Conservation (phyloP, 768 basidiomycete species). For the Leccinum obscurum region DNA sequence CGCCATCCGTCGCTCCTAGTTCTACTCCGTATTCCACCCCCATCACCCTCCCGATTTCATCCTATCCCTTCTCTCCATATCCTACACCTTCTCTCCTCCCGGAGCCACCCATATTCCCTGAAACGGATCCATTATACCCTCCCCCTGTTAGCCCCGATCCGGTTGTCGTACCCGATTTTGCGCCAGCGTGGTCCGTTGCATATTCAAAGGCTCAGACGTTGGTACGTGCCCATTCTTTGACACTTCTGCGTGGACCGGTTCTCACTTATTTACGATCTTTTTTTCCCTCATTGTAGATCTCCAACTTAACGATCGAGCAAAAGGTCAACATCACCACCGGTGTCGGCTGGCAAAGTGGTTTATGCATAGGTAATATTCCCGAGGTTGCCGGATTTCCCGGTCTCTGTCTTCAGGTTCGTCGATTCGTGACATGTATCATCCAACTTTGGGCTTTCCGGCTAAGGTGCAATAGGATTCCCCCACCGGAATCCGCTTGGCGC, state of each 20-base stretch:
- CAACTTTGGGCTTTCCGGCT: no score
- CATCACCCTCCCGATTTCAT: constrained; percentile 40
- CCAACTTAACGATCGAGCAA: constrained; percentile 55
- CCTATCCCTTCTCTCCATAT: constrained; percentile 55
- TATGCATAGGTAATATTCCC: constrained; percentile 71
- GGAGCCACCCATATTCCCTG: constrained; percentile 52
- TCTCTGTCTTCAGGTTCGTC: constrained; percentile 64
- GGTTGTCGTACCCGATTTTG: constrained; percentile 45
- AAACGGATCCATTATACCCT: constrained; percentile 54
- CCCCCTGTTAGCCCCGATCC: constrained; percentile 49
- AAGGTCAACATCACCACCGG: constrained; percentile 68
- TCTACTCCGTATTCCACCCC: not conserved
- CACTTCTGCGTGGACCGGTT: not conserved
- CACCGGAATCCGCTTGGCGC: no score
- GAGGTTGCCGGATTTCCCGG: constrained; percentile 58
- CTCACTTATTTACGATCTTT: no score
- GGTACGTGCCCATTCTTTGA: constrained; percentile 36
- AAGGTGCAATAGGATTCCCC: no score
- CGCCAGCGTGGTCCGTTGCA: constrained; percentile 55
- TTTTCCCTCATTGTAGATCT: constrained; percentile 34
- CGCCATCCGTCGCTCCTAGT: constrained; percentile 5
- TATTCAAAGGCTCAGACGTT: constrained; percentile 56
- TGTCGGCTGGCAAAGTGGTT: constrained; percentile 49
- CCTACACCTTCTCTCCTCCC: constrained; percentile 59
- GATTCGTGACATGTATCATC: not conserved